Evolutionary conservation across 257 asterid genomes (phyloP), one percentile per base, ranked within the genome.

Genomic region (Capsicum pubescens): DNA sequence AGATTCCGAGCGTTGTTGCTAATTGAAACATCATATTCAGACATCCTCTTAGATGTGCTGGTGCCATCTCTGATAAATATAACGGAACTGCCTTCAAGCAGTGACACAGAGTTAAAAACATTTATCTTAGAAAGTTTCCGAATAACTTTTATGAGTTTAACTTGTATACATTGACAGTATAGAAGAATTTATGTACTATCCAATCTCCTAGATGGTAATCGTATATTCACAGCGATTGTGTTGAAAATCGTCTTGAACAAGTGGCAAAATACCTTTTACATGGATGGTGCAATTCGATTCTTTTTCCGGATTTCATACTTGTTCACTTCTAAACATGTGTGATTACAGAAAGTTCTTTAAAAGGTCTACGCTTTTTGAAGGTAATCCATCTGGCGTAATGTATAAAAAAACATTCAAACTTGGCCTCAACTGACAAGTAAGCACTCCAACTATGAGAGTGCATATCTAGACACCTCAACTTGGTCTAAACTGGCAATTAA

Each of bases 51-150:
- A 95, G 88, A 82, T 95, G 95, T 63, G 97, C 88, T n/a, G 98
- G 98, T 15, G 98, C 98, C 98, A 95, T 93, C 87, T 95, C 98
- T 19, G 97, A 95, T 71, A 95, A 79, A 50, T 93, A 95, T 10
- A 95, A 54, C 2, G 98, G 98, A 15, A 95, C 97, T 83, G 98
- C 98, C 98, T 94, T 87, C 86, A 78, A 58, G 63, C 78, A 67
- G 60, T 58, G 63, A 35, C 15, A 82, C 21, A 67, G 7, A 66
- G 69, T 82, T 82, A 14, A 81, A 42, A 42, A 59, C 52, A 81
- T 11, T 63, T 21, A 52, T 66, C 84, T 21, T 6, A 4, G 15
- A 63, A 69, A 21, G 26, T 10, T 74, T 69, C 6, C 54, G 4
- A 69, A 52, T 36, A 68, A 68, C 76, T 36, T 68, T 3, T 68